Percentiles rank a stretch among this genome's conserved stretches.
Evolutionary conservation across 2,329 filamentous ascomycete genomes (phyloP).

Genomic region (Fusarium anguioides): DNA sequence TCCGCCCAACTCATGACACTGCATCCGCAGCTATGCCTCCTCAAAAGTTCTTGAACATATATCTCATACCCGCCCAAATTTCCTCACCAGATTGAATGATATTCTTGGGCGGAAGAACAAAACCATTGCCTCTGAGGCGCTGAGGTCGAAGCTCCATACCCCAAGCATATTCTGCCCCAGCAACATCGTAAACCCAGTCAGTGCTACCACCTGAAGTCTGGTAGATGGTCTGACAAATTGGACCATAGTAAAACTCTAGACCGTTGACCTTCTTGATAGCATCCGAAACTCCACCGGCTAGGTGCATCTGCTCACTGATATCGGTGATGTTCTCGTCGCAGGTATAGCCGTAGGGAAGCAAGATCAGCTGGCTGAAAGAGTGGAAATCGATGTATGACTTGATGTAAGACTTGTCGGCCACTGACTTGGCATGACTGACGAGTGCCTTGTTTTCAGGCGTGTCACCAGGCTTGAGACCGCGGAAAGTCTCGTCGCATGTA

Average conservation of each 20-base stretch:
- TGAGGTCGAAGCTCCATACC: constrained; percentile 53
- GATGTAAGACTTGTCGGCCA: constrained; percentile 56
- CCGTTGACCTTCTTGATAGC: constrained; percentile 61
- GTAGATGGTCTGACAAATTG: constrained; percentile 72
- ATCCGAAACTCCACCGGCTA: constrained; percentile 60
- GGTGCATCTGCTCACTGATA: constrained; percentile 58
- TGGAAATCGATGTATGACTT: constrained; percentile 74
- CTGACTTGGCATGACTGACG: constrained; percentile 48
- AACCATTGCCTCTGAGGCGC: constrained; percentile 43
- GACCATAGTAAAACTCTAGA: constrained; percentile 56
- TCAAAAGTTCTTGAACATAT: constrained; percentile 24
- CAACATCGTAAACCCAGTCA: constrained; percentile 59
- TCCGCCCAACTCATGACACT: rapidly evolving
- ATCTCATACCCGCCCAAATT: constrained; percentile 59
- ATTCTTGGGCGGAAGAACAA: constrained; percentile 35
- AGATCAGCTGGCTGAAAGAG: constrained; percentile 70
- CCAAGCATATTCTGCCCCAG: constrained; percentile 55
- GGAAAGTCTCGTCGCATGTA: constrained; percentile 63
- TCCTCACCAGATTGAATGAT: constrained; percentile 58
- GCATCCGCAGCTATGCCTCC: rapidly evolving
- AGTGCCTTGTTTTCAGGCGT: constrained; percentile 64
- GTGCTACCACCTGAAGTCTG: constrained; percentile 60
- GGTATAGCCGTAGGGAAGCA: constrained; percentile 69
- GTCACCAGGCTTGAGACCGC: constrained; percentile 56
- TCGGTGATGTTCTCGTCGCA: constrained; percentile 61